Percentiles rank a stretch among this genome's conserved stretches.
Evolutionary conservation across 2,329 filamentous ascomycete genomes (phyloP).

Genomic region (Pezicula carpinea): DNA sequence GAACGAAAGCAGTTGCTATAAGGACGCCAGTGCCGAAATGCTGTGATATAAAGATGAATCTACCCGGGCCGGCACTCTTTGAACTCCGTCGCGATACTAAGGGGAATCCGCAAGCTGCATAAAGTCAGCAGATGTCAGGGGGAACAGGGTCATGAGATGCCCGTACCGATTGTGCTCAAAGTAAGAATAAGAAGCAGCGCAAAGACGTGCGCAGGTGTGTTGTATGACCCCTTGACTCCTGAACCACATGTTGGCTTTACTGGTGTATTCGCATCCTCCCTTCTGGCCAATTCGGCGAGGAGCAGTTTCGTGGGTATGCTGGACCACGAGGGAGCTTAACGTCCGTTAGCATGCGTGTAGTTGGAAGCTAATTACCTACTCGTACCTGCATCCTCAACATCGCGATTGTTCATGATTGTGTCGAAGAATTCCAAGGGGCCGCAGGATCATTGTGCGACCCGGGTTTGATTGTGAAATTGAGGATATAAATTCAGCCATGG

Average conservation of each 20-base stretch:
- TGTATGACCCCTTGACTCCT: constrained; percentile 44
- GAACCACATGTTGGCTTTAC: constrained; percentile 47
- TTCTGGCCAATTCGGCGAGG: constrained; percentile 42
- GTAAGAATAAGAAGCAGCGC: constrained; percentile 53
- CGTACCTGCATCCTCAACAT: constrained; percentile 8
- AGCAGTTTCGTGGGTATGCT: constrained; percentile 32
- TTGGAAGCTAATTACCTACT: background rate
- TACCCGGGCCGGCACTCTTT: constrained; percentile 18
- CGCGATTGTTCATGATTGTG: constrained; percentile 10
- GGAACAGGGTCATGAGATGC: constrained; percentile 1
- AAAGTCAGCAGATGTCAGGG: constrained; percentile 4
- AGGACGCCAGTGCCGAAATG: constrained; percentile 80
- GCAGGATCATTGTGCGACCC: constrained; percentile 12
- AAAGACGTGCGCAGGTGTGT: constrained; percentile 50
- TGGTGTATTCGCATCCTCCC: constrained; percentile 35
- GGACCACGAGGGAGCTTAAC: constrained; percentile 19
- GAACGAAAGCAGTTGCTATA: constrained; percentile 81
- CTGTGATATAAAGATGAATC: constrained; percentile 50
- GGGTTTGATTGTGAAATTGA: background rate
- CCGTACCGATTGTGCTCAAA: constrained; percentile 45
- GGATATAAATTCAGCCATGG: too few relatives aligned
- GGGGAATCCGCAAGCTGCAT: constrained; percentile 30
- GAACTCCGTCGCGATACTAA: constrained; percentile 27
- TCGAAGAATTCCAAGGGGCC: background rate
- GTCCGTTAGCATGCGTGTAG: constrained; percentile 5